These are phyloP conservation scores for Scolecobasidium constrictum DNA, from an alignment of 2,329 filamentous ascomycete genomes.

Conservation along the genomic window DNA sequence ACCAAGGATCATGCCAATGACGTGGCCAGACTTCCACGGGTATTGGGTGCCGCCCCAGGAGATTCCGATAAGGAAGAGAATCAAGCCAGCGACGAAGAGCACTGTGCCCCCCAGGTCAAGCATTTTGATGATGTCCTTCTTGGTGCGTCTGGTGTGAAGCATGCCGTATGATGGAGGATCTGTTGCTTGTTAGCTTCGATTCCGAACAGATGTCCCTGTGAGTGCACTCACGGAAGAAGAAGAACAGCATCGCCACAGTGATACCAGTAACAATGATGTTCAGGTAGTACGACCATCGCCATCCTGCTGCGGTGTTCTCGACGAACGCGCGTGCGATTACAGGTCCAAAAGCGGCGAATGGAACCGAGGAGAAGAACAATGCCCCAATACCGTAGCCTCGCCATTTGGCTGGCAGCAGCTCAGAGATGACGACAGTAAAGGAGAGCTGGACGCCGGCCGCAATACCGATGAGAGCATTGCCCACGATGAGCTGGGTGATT, in stretches of 20 bases:
- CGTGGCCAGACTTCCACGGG: constrained; percentile 7
- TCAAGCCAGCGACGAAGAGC: constrained; percentile 34
- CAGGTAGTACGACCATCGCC: constrained; percentile 20
- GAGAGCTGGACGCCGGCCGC: constrained; percentile 14
- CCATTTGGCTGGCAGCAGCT: constrained; percentile 14
- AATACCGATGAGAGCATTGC: constrained; percentile 13
- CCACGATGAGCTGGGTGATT: constrained; percentile 13
- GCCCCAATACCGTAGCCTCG: constrained; percentile 13
- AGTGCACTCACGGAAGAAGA: constrained; percentile 18
- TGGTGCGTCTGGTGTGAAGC: constrained; percentile 18
- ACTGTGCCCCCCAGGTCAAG: constrained; percentile 40
- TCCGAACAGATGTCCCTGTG: no score
- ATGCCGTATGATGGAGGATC: constrained; percentile 19
- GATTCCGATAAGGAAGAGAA: constrained; percentile 35
- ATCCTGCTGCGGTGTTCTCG: constrained; percentile 5
- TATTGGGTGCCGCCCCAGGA: constrained; percentile 28
- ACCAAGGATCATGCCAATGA: constrained; percentile 18
- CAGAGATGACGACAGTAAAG: constrained; percentile 13
- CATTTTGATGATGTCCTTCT: constrained; percentile 23
- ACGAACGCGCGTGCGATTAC: constrained; percentile 9
- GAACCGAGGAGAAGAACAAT: constrained; percentile 14
- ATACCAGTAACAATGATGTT: constrained; percentile 19
- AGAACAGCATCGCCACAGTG: constrained; percentile 20
- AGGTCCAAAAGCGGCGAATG: constrained; percentile 9
- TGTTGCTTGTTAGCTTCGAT: no score